Evolutionary conservation across 768 basidiomycete genomes (phyloP).

Genomic region (Tylopilus rubrobrunneus): DNA sequence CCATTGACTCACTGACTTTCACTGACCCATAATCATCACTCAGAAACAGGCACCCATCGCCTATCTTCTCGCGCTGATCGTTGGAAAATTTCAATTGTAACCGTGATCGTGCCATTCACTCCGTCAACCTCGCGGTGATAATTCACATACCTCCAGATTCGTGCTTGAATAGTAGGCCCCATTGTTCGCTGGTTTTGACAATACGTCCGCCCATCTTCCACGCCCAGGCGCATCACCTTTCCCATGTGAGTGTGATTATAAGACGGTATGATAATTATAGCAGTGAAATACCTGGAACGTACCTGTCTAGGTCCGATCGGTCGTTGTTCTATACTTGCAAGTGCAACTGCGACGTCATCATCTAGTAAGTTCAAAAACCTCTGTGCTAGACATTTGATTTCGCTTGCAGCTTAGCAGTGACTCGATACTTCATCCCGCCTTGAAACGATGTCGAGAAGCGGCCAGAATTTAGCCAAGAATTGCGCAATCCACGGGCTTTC

Average conservation of each 20-base stretch:
- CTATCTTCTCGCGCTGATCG: background rate
- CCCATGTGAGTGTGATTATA: constrained; percentile 14
- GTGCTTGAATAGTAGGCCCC: background rate
- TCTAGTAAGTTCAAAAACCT: background rate
- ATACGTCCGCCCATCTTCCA: background rate
- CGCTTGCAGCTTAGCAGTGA: background rate
- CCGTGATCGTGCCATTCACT: background rate
- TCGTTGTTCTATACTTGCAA: background rate
- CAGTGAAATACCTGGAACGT: background rate
- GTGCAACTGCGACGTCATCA: background rate
- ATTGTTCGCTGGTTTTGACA: constrained; percentile 22
- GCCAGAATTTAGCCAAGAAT: background rate
- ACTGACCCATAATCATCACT: background rate
- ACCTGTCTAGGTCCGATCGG: background rate
- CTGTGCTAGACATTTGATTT: background rate
- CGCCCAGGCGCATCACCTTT: constrained; percentile 1
- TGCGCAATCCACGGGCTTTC: background rate
- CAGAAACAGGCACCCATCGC: background rate
- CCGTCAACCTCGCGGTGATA: constrained; percentile 3
- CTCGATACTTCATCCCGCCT: background rate
- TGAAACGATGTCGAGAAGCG: background rate
- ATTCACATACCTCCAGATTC: constrained; percentile 12
- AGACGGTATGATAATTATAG: constrained; percentile 8
- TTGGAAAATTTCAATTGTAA: background rate
- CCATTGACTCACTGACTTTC: constrained; percentile 2